These are phyloP conservation scores for Penicillium pulvis DNA, from an alignment of 495 filamentous ascomycete genomes.

Conservation along the genomic window DNA sequence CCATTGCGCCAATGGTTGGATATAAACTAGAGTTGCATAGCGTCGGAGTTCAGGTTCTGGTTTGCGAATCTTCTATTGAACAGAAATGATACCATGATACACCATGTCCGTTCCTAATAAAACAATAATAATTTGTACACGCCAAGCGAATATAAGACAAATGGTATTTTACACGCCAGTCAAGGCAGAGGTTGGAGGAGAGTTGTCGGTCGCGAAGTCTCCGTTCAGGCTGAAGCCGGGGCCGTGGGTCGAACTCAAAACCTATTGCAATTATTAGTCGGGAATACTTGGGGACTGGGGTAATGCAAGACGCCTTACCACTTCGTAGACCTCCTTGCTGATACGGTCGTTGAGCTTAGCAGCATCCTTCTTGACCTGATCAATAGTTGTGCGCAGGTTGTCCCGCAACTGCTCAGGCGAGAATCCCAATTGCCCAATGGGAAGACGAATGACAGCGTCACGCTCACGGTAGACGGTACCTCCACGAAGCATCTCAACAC, in stretches of 20 bases:
- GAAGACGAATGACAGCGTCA: conserved; percentile 79
- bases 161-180: conserved; percentile 47
- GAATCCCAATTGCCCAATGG: conserved; percentile 88
- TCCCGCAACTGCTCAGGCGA: conserved; percentile 81
- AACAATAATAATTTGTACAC: conserved; percentile 46
- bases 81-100: conserved; percentile 57
- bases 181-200: conserved; percentile 49
- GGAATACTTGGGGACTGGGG: background rate
- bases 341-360: conserved; percentile 65
- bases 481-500: conserved; percentile 78
- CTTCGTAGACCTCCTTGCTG: conserved; percentile 84
- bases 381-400: conserved; percentile 81
- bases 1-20: conserved; percentile 2
- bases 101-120: conserved; percentile 48
- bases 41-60: conserved; percentile 39
- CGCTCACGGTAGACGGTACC: conserved; percentile 85
- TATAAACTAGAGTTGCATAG: conserved; percentile 40
- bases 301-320: conserved; percentile 54
- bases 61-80: conserved; percentile 25
- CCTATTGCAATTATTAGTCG: conserved; percentile 38
- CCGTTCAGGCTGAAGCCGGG: conserved; percentile 88
- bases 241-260: conserved; percentile 84
- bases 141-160: conserved; percentile 34
- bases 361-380: conserved; percentile 76
- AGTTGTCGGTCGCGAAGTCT: conserved; percentile 62